Evolutionary conservation across 805 yeast species (phyloP).

Genomic region (Myxozyma neotropica): DNA sequence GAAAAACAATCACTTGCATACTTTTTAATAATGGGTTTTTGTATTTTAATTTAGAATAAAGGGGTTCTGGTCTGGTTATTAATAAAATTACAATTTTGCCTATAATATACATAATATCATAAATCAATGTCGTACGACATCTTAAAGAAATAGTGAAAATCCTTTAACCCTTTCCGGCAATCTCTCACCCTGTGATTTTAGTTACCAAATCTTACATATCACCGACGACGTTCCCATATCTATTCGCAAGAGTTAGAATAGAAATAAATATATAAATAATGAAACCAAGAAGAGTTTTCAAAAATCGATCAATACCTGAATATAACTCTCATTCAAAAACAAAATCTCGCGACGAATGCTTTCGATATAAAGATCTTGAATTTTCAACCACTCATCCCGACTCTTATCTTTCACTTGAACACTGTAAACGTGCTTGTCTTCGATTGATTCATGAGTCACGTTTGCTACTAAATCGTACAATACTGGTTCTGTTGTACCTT

Average conservation of each 20-base stretch:
- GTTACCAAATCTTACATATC: too few species aligned
- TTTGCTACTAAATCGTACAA: constrained; percentile 54
- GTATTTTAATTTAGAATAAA: background rate
- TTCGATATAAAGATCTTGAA: constrained; percentile 55
- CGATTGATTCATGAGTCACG: constrained; percentile 47
- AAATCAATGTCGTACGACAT: background rate
- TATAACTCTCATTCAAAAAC: constrained; percentile 61
- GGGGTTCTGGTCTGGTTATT: background rate
- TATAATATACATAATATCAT: background rate
- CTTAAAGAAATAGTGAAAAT: background rate
- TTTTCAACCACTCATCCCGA: constrained; percentile 57
- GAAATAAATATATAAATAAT: background rate
- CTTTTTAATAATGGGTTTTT: background rate
- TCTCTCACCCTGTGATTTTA: too few species aligned
- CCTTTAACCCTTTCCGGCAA: too few species aligned
- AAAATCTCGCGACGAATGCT: constrained; percentile 58
- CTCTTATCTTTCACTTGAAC: constrained; percentile 51
- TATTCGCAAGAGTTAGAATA: too few species aligned
- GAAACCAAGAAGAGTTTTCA: constrained; percentile 43
- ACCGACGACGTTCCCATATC: constrained; percentile 32
- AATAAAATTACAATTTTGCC: background rate
- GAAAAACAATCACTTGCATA: background rate
- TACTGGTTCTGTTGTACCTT: constrained; percentile 32
- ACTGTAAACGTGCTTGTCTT: constrained; percentile 48
- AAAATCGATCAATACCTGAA: constrained; percentile 54